phyloP scores from a whole-genome alignment of 306 rosid species.

The Echinosophora koreensis region DNA sequence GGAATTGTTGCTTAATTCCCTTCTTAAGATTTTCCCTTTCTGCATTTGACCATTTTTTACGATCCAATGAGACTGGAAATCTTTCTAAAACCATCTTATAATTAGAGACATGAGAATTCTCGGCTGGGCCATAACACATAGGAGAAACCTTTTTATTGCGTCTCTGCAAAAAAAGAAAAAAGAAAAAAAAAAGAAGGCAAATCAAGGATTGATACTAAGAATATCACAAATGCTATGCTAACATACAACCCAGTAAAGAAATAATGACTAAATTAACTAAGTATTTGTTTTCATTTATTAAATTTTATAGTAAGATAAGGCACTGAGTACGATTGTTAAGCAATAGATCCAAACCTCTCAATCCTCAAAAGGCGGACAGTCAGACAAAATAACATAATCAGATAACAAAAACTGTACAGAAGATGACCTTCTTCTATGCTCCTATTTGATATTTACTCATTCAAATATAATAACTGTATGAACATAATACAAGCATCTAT shows the following conservation, averaged over 20 bases:
- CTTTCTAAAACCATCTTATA: slow-evolving; percentile 72
- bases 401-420: slow-evolving; percentile 12
- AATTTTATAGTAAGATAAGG: slow-evolving; percentile 11
- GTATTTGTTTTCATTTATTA: neutral
- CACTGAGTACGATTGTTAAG: slow-evolving; percentile 14
- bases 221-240: slow-evolving; percentile 6
- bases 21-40: slow-evolving; percentile 75
- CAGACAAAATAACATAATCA: slow-evolving; percentile 13
- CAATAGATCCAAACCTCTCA: slow-evolving; percentile 26
- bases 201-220: slow-evolving; percentile 34
- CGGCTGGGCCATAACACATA: slow-evolving; percentile 75
- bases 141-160: slow-evolving; percentile 60
- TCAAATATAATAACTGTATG: slow-evolving; percentile 18
- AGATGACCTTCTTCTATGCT: slow-evolving; percentile 7
- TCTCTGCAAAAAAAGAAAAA: no score
- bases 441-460: slow-evolving; percentile 1
- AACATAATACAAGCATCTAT: neutral
- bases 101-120: slow-evolving; percentile 73
- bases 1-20: slow-evolving; percentile 92
- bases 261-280: slow-evolving; percentile 1
- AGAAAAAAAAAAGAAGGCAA: slow-evolving; percentile 29
- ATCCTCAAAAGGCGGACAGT: neutral
- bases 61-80: slow-evolving; percentile 66
- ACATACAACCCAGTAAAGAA: neutral
- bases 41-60: slow-evolving; percentile 74